phyloP scores from a whole-genome alignment of 164 flowering plant species.

The Aristolochia contorta region DNA sequence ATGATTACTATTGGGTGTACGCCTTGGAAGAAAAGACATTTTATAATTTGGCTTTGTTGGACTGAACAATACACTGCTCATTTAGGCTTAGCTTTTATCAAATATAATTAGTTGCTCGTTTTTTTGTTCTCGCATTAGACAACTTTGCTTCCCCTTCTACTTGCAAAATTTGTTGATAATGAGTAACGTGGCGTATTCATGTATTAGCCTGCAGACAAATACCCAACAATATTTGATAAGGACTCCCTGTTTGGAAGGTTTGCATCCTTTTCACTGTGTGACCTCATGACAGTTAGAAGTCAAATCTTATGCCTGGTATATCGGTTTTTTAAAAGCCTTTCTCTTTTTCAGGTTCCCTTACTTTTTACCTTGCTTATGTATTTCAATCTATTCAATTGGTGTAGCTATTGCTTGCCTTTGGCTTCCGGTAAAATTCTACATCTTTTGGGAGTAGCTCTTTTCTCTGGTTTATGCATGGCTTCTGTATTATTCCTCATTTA shows the following conservation, averaged over 20 bases:
- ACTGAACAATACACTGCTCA: too few relatives aligned
- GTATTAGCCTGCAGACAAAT: constrained; percentile 15
- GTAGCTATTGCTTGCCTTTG: constrained; percentile 26
- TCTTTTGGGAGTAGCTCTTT: not conserved
- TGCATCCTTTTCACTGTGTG: not conserved
- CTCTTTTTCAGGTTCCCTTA: constrained; percentile 40
- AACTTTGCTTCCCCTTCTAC: not conserved
- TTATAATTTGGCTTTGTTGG: too few relatives aligned
- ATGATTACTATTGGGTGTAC: too few relatives aligned
- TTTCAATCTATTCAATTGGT: constrained; percentile 30
- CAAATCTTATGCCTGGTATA: not conserved
- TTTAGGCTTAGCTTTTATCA: too few relatives aligned
- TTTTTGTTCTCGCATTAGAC: not conserved
- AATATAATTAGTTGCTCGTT: too few relatives aligned
- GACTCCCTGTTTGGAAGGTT: constrained; percentile 15
- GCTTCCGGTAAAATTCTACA: constrained; percentile 8
- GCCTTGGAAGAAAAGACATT: too few relatives aligned
- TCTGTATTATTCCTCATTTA: not conserved
- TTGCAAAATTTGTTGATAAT: not conserved
- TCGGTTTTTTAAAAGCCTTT: not conserved
- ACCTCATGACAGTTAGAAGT: not conserved
- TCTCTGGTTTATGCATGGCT: not conserved
- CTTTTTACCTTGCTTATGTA: constrained; percentile 52
- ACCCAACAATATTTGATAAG: constrained; percentile 8
- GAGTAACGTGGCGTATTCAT: not conserved